These are phyloP conservation scores for Nephelium lappaceum DNA, from an alignment of 345 rosid genomes.

Conservation along the genomic window DNA sequence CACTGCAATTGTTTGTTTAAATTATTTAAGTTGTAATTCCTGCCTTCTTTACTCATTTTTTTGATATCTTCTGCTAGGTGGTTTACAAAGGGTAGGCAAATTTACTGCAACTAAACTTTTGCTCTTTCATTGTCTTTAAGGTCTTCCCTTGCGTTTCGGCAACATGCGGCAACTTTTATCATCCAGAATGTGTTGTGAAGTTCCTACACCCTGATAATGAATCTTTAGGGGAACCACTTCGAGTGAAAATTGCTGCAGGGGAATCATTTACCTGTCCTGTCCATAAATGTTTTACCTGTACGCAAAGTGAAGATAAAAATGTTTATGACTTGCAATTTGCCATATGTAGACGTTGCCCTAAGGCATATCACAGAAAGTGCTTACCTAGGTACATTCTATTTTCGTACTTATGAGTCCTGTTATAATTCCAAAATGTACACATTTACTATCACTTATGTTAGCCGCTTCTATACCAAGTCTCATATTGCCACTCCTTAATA, in stretches of 20 bases:
- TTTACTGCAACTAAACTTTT: background rate
- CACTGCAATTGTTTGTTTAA: background rate
- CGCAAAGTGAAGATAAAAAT: conserved; percentile 46
- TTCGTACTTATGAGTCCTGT: background rate
- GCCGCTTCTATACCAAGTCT: background rate
- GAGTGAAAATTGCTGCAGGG: conserved; percentile 48
- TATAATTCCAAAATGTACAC: background rate
- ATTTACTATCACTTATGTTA: background rate
- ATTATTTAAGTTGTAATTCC: background rate
- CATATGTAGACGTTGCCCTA: conserved; percentile 80
- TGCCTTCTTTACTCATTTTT: background rate
- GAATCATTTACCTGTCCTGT: conserved; percentile 64
- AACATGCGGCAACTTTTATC: conserved; percentile 76
- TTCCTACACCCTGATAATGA: conserved; percentile 45
- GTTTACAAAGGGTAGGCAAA: background rate
- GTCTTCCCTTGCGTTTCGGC: conserved; percentile 69
- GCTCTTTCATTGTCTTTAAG: conserved; percentile 30
- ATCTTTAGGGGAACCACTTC: conserved; percentile 38
- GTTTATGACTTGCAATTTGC: conserved; percentile 55
- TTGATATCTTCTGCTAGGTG: no score
- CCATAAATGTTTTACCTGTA: conserved; percentile 64
- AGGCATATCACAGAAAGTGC: conserved; percentile 69
- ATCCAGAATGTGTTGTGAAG: conserved; percentile 63
- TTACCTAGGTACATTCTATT: conserved; percentile 49
- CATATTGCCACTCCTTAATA: background rate